These are phyloP conservation scores for Nitzschia palea DNA, from an alignment of 108 stramenopile genomes.

Conservation along the genomic window DNA sequence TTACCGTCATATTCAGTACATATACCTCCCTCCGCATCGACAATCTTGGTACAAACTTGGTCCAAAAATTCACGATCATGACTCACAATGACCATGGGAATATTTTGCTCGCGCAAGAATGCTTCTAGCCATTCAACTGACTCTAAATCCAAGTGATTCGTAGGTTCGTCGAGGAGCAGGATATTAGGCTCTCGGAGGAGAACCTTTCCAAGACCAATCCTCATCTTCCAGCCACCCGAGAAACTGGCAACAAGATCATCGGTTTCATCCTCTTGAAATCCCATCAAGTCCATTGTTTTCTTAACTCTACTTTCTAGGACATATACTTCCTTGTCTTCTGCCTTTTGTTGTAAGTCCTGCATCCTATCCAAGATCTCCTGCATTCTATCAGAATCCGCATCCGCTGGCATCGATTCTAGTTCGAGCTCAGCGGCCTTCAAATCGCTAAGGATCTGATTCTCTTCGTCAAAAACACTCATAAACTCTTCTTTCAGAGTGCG, in stretches of 20 bases:
- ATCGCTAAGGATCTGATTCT: constrained; percentile 71
- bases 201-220: constrained; percentile 97
- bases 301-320: constrained; percentile 80
- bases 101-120: constrained; percentile 90
- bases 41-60: constrained; percentile 95
- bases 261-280: constrained; percentile 87
- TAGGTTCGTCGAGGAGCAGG: constrained; percentile 87
- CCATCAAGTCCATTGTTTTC: constrained; percentile 95
- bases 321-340: constrained; percentile 84
- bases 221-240: constrained; percentile 98
- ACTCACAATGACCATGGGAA: constrained; percentile 97
- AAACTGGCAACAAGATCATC: constrained; percentile 88
- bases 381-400: constrained; percentile 65
- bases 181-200: constrained; percentile 93
- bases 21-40: constrained; percentile 92
- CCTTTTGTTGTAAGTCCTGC: constrained; percentile 84
- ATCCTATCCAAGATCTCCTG: constrained; percentile 90
- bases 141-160: constrained; percentile 87
- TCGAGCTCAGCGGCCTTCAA: constrained; percentile 64
- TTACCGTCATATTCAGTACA: constrained; percentile 93
- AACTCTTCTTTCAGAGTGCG: constrained; percentile 91
- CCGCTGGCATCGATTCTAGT: constrained; percentile 45
- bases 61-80: constrained; percentile 99
- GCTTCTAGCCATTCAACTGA: constrained; percentile 97
- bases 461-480: constrained; percentile 88